These are phyloP conservation scores for Rhodotorula diobovata DNA, from an alignment of 768 basidiomycete genomes.

Conservation along the genomic window DNA sequence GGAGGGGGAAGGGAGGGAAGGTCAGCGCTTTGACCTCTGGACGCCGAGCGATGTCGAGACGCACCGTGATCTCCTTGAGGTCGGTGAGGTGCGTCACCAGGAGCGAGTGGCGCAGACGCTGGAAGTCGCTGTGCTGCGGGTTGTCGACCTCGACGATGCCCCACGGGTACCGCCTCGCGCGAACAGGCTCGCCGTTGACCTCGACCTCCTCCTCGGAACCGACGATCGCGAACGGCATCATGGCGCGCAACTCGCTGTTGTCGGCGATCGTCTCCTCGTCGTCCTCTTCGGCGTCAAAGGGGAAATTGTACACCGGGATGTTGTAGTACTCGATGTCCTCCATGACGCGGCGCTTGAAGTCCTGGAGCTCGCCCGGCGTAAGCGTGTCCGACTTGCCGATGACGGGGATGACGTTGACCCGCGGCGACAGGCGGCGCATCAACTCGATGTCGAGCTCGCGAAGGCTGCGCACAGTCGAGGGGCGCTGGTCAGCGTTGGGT, in stretches of 20 bases:
- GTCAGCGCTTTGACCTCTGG: neutral
- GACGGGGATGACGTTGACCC: constrained; percentile 98
- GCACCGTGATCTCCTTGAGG: constrained; percentile 59
- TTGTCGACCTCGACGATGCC: constrained; percentile 98
- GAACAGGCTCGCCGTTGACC: constrained; percentile 74
- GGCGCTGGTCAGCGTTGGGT: neutral
- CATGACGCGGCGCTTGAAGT: constrained; percentile 97
- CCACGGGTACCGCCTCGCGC: constrained; percentile 96
- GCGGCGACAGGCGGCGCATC: constrained; percentile 94
- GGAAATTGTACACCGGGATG: constrained; percentile 99
- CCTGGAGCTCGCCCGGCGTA: constrained; percentile 84
- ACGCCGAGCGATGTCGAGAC: neutral
- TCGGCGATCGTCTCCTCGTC: constrained; percentile 98
- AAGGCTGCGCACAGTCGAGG: constrained; percentile 49
- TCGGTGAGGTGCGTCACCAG: constrained; percentile 92
- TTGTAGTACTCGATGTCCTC: constrained; percentile 98
- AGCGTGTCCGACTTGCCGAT: constrained; percentile 91
- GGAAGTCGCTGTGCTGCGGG: constrained; percentile 99
- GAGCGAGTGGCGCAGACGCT: constrained; percentile 80
- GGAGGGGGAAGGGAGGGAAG: neutral
- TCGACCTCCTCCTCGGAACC: constrained; percentile 97
- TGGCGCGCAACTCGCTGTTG: constrained; percentile 88
- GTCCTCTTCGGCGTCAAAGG: constrained; percentile 97
- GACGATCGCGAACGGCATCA: constrained; percentile 94
- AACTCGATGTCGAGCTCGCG: constrained; percentile 99